phyloP scores from a whole-genome alignment of 164 flowering plant species.

The Dillenia turbinata region DNA sequence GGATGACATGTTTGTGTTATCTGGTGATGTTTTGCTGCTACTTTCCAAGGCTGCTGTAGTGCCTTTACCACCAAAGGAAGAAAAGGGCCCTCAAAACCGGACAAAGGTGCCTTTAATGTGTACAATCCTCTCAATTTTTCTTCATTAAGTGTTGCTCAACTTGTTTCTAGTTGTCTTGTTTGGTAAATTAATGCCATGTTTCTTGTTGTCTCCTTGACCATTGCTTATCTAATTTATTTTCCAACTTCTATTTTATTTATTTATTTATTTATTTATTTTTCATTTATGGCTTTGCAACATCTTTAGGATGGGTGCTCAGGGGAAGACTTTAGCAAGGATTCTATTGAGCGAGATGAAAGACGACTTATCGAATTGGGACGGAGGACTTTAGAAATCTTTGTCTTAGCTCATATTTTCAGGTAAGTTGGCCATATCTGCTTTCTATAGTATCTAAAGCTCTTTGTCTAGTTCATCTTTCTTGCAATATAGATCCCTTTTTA shows the following conservation, averaged over 20 bases:
- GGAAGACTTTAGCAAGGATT: constrained; percentile 86
- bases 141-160: no score
- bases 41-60: constrained; percentile 86
- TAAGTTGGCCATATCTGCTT: constrained; percentile 17
- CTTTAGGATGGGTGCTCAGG: constrained; percentile 82
- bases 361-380: constrained; percentile 95
- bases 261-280: no score
- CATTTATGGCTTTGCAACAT: background rate
- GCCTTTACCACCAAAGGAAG: constrained; percentile 94
- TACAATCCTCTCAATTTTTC: no score
- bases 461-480: no score
- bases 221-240: no score
- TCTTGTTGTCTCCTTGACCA: no score
- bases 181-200: no score
- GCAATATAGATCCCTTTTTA: no score
- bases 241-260: no score
- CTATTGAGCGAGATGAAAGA: constrained; percentile 96
- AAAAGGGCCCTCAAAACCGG: constrained; percentile 94
- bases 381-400: constrained; percentile 93
- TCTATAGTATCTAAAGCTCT: no score
- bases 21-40: constrained; percentile 75
- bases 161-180: no score
- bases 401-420: constrained; percentile 92
- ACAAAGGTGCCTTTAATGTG: constrained; percentile 48
- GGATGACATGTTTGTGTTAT: constrained; percentile 80